These are phyloP conservation scores for Penicillium sp. DNA, from an alignment of 2,329 filamentous ascomycete species.

Conservation along the genomic window DNA sequence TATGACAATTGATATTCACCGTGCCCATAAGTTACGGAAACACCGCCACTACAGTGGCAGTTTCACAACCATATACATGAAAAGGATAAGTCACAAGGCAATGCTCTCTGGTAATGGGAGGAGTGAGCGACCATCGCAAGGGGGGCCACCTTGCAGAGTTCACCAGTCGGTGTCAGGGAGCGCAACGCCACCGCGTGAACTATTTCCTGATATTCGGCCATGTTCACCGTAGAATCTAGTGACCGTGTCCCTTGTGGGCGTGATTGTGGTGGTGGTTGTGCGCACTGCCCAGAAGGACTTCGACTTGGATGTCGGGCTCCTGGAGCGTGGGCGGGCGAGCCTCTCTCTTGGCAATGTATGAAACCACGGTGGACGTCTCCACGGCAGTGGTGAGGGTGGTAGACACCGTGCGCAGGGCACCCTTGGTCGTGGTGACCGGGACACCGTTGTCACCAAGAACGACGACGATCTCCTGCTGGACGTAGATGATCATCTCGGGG, in stretches of 20 bases:
- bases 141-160: no score
- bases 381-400: conserved; percentile 19
- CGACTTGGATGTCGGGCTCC: conserved; percentile 15
- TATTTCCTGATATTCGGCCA: no score
- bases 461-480: conserved; percentile 27
- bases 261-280: conserved; percentile 21
- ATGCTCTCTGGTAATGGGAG: no score
- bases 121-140: no score
- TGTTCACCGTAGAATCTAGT: neutral
- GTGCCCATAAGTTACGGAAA: no score
- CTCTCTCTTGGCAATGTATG: conserved; percentile 14
- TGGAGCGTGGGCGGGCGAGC: conserved; percentile 13
- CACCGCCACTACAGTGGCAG: no score
- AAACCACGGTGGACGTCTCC: conserved; percentile 22
- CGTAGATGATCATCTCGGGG: conserved; percentile 25
- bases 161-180: neutral
- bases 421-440: conserved; percentile 22
- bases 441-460: conserved; percentile 22
- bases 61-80: no score
- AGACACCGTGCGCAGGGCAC: conserved; percentile 19
- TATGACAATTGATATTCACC: no score
- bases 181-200: conserved; percentile 8
- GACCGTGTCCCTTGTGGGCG: conserved; percentile 11
- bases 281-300: conserved; percentile 17
- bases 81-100: no score